Percentiles rank a stretch among this genome's conserved stretches.
These are phyloP conservation scores for Kluyveromyces wickerhamii DNA, from an alignment of 805 yeast species.

Conservation along the genomic window DNA sequence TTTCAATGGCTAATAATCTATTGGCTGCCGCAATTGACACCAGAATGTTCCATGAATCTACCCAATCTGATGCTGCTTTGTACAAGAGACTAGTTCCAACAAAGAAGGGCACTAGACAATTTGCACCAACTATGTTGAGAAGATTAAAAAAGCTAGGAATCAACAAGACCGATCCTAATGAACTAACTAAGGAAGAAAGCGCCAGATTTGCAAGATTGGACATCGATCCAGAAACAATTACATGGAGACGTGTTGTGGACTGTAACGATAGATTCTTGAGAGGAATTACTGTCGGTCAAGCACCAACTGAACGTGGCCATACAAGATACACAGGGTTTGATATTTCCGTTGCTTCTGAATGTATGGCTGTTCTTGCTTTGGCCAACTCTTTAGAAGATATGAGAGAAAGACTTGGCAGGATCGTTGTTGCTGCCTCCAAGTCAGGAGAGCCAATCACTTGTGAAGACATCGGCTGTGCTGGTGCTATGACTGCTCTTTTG, in stretches of 20 bases:
- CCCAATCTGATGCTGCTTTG: constrained; percentile 64
- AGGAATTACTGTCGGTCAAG: constrained; percentile 72
- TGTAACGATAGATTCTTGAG: constrained; percentile 75
- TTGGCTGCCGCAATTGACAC: constrained; percentile 83
- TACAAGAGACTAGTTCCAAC: constrained; percentile 70
- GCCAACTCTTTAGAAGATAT: constrained; percentile 62
- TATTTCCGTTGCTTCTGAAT: constrained; percentile 77
- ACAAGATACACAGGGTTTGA: constrained; percentile 72
- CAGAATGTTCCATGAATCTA: constrained; percentile 74
- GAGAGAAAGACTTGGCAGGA: constrained; percentile 65
- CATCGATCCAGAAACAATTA: constrained; percentile 71
- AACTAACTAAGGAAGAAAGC: constrained; percentile 61
- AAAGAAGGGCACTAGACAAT: constrained; percentile 60
- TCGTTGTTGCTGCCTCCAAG: constrained; percentile 64
- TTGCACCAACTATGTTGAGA: constrained; percentile 59
- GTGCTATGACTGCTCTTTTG: constrained; percentile 73
- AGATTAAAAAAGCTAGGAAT: constrained; percentile 65
- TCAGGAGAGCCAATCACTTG: constrained; percentile 70
- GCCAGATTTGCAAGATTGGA: constrained; percentile 58
- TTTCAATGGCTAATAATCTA: constrained; percentile 72
- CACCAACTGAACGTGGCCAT: constrained; percentile 72
- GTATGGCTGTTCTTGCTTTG: constrained; percentile 78
- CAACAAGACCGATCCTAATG: constrained; percentile 61
- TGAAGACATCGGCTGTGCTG: constrained; percentile 81
- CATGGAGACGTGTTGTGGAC: constrained; percentile 80